Base-by-base conservation (phyloP, 257 asterid genomes). In the Ballota nigra region DNA sequence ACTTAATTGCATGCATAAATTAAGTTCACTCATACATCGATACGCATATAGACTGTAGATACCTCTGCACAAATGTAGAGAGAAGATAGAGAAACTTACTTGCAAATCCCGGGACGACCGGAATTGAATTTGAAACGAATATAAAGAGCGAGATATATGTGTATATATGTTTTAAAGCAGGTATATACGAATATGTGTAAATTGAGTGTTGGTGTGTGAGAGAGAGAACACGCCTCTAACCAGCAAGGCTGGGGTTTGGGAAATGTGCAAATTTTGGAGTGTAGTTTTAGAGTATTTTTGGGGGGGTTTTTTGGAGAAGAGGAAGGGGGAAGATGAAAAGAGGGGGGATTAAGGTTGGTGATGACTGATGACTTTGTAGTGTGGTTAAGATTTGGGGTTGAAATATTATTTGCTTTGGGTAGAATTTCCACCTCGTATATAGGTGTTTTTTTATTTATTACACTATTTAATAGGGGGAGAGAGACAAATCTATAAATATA, bases 1-100 rank as follows among this genome's bases (percentile, higher is more conserved):
- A 73, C 70, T 76, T 53, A 69, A 72, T 59, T 58, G 75, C 82
- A 82, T 82, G 81, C 83, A 79, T 82, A 68, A 70, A 82, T 70
- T 38, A 70, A 8, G 59, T 45, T n/a, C 13, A 70, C 6, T 34
- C 33, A 38, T 56, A 47, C 29, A 63, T 52, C 38, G 78, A 65
- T 73, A 43, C 51, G 16, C 5, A 45, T 18, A 49, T 19, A 31
- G 43, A 20, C 23, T 36, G 60, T 62, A 72, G 31, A 29, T 33
- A 72, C 58, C 23, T 8, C 29, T 4, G 31, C 5, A n/a, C 13
- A 47, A 66, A 66, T 77, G 67, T 23, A 28, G 29, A 51, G 22
- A 23, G 69, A 45, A 36, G 78, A 20, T 20, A 38, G 29, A n/a
- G 43, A 28, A 24, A 72, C 82, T 78, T 78, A 78, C 75, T 62